Conservation (phyloP, 2,329 filamentous ascomycete genomes). For the Colletotrichum sp. region DNA sequence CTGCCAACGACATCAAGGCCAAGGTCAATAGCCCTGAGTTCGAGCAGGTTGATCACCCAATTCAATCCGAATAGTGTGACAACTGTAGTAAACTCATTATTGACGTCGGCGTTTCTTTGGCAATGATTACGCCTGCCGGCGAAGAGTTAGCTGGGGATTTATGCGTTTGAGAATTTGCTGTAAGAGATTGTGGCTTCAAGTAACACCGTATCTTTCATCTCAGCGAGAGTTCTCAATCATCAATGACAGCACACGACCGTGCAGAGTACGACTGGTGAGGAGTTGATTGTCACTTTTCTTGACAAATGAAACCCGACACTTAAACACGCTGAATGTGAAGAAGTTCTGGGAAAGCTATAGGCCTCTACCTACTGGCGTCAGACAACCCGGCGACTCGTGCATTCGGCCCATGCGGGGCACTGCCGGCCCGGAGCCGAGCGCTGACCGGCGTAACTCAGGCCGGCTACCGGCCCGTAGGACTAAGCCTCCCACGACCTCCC, state of each 20-base stretch:
- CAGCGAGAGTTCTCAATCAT: too few relatives aligned
- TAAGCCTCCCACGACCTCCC: background rate
- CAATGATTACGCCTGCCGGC: accelerated
- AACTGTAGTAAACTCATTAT: background rate
- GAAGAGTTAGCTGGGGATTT: background rate
- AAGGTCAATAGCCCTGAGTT: background rate
- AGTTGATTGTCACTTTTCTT: background rate
- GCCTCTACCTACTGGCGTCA: background rate
- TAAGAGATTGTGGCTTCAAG: background rate
- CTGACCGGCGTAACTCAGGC: background rate
- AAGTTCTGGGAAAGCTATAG: background rate
- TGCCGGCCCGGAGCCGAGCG: background rate
- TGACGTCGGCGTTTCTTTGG: background rate
- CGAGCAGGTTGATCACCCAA: background rate
- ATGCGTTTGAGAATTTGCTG: background rate
- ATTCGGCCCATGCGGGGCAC: background rate
- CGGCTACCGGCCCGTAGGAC: background rate
- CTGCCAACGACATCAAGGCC: background rate
- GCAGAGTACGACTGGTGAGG: accelerated
- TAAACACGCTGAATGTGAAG: background rate
- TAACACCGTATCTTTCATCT: accelerated
- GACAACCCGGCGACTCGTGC: background rate
- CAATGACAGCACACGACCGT: too few relatives aligned
- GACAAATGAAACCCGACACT: background rate
- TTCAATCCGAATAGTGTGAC: background rate